Evolutionary conservation across 768 basidiomycete species (phyloP), one percentile per base, ranked within the genome.

Genomic region (Pleurotus giganteus): DNA sequence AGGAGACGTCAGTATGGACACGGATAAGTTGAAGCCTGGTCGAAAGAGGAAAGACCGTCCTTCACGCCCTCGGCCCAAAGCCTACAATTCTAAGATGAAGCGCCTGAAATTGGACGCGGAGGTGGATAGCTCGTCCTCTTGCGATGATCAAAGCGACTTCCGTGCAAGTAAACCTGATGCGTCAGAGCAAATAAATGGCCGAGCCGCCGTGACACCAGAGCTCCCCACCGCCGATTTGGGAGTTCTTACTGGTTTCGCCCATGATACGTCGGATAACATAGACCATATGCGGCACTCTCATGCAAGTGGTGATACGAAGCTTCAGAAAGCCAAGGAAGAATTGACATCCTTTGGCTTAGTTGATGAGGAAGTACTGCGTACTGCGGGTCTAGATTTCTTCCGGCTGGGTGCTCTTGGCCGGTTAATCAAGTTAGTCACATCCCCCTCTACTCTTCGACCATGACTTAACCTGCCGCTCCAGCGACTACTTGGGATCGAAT

Each of bases 321-420:
- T 72, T 9, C 75, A 82, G 57, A 79, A 74, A 58, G 66, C 79
- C 26, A 74, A 70, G 53, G 65, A 63, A 5, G 58, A 68, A 13
- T 77, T 87, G 53, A 59, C 67, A 4, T 66, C 72, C 8, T 59
- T 71, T 57, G 81, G 77, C 0, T 51, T 51, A 23, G 70, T 89
- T 21, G 74, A 79, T 58, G 74, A 66, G 6, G 65, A 71, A 21
- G 69, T 68, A 26, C 64, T 89, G 21, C 65, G 64, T 8, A 63
- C 65, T 9, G 65, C 74, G 29, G 79, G 75, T 2, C 63, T 89
- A 8, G 79, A 73, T 26, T 59, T 84, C 19, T 79, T 86, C 58
- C 71, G 80, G 60, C 67, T 81, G 17, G 63, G 65, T 36, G 64
- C 66, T 17, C 61, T 81, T 13, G 66, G 68, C 34, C 68, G 66